phyloP scores from a whole-genome alignment of 1,139 yeast species.

The Yamadazyma siamensis region DNA sequence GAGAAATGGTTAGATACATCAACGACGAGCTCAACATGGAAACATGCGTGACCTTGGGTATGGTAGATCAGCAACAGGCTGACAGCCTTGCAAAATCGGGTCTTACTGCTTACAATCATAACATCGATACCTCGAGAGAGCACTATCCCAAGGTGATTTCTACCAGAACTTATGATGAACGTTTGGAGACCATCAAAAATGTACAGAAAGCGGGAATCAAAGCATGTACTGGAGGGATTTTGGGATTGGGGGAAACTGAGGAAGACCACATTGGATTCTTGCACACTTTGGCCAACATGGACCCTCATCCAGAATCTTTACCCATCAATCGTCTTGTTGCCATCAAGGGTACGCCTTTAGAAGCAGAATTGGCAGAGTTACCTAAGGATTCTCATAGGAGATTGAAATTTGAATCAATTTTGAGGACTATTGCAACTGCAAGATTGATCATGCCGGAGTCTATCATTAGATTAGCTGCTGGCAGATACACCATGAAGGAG shows the following conservation, averaged over 20 bases:
- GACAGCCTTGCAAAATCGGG: conserved; percentile 61
- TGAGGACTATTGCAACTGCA: conserved; percentile 74
- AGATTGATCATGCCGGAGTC: conserved; percentile 70
- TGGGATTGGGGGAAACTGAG: conserved; percentile 73
- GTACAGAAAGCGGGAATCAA: conserved; percentile 65
- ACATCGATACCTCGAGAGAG: conserved; percentile 76
- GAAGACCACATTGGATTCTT: conserved; percentile 71
- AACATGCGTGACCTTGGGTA: conserved; percentile 78
- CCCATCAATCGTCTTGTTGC: conserved; percentile 83
- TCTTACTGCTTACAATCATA: conserved; percentile 78
- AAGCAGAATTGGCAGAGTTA: conserved; percentile 44
- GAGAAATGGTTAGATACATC: conserved; percentile 63
- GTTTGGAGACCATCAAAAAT: conserved; percentile 60
- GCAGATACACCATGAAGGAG: conserved; percentile 78
- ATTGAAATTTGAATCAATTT: conserved; percentile 56
- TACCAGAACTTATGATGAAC: conserved; percentile 67
- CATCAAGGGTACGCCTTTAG: conserved; percentile 76
- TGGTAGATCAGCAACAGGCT: conserved; percentile 66
- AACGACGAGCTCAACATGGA: conserved; percentile 65
- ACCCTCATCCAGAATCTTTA: conserved; percentile 70
- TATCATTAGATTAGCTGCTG: conserved; percentile 75
- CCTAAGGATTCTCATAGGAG: conserved; percentile 37
- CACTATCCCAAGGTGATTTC: conserved; percentile 71
- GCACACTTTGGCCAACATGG: conserved; percentile 64
- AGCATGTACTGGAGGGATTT: conserved; percentile 78